phyloP scores from a whole-genome alignment of 2,329 filamentous ascomycete genomes.

The Verticillium longisporum region DNA sequence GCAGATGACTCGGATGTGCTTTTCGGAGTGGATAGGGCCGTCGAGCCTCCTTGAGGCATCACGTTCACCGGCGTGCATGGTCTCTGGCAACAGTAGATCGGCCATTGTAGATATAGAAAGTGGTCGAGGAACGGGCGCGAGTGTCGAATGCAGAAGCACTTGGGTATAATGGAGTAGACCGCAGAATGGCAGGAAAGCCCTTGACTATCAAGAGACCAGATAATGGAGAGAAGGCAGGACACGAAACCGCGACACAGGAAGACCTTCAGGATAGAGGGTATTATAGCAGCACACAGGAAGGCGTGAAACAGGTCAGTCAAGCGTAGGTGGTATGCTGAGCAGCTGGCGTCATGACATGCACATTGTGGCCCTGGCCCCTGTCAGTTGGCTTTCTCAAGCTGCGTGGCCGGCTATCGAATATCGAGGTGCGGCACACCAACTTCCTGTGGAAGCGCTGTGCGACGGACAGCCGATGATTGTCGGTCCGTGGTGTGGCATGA shows the following conservation, averaged over 20 bases:
- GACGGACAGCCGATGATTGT: neutral
- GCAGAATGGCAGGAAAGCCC: neutral
- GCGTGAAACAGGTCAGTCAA: neutral
- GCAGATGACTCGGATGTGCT: slow-evolving; percentile 23
- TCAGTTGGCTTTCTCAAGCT: neutral
- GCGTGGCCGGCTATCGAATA: neutral
- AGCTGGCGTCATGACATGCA: neutral
- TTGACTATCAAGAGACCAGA: no score
- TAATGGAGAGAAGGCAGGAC: neutral
- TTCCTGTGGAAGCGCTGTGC: neutral
- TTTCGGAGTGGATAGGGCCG: slow-evolving; percentile 6
- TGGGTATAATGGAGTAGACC: neutral
- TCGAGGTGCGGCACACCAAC: neutral
- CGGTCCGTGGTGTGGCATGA: neutral
- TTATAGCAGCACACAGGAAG: neutral
- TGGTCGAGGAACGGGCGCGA: neutral
- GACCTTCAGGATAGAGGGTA: neutral
- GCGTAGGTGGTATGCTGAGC: neutral
- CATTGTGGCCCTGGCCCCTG: neutral
- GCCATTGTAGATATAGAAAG: slow-evolving; percentile 1
- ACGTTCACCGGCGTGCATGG: neutral
- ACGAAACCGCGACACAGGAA: neutral
- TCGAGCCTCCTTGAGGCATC: slow-evolving; percentile 1
- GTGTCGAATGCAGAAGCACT: neutral
- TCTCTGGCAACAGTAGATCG: slow-evolving; percentile 1